A percentile compares a stretch with the other conserved stretches of the same genome.
These are phyloP conservation scores for Saccharomyces paradoxus DNA, from an alignment of 805 yeast genomes.

Conservation along the genomic window DNA sequence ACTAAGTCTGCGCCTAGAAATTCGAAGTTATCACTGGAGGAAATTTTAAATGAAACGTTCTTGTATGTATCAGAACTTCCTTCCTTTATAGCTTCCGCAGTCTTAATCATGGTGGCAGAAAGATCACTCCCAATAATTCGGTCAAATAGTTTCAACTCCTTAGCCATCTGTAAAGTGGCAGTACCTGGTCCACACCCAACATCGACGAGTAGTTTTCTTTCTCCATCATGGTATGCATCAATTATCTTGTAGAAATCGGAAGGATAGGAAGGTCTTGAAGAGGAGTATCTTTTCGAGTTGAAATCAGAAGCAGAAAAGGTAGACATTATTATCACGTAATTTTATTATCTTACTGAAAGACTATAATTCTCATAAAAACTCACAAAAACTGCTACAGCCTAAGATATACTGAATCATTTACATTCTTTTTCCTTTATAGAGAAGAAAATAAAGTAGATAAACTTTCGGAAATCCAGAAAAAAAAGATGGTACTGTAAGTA, in stretches of 20 bases:
- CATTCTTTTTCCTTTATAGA: not conserved
- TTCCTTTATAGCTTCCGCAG: conserved; percentile 31
- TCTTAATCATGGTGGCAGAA: conserved; percentile 46
- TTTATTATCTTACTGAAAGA: not conserved
- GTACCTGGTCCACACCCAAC: conserved; percentile 79
- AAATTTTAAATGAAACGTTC: conserved; percentile 20
- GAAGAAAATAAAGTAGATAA: not conserved
- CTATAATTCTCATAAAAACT: not conserved
- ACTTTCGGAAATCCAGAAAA: not conserved
- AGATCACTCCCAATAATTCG: conserved; percentile 56
- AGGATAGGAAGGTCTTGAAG: conserved; percentile 65
- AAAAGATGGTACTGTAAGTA: not conserved
- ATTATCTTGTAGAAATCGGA: conserved; percentile 38
- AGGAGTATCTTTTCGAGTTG: conserved; percentile 44
- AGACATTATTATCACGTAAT: conserved; percentile 40
- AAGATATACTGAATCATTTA: not conserved
- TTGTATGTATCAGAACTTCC: conserved; percentile 5
- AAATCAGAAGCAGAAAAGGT: conserved; percentile 50
- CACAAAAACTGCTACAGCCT: not conserved
- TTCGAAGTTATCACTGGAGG: conserved; percentile 22
- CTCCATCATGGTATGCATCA: conserved; percentile 35
- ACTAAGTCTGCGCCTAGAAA: conserved; percentile 10
- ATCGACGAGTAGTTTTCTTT: conserved; percentile 44
- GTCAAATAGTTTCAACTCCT: conserved; percentile 28
- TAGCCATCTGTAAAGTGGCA: conserved; percentile 44